These are phyloP conservation scores for Xylaria sp. DNA, from an alignment of 2,329 filamentous ascomycete genomes.

Conservation along the genomic window DNA sequence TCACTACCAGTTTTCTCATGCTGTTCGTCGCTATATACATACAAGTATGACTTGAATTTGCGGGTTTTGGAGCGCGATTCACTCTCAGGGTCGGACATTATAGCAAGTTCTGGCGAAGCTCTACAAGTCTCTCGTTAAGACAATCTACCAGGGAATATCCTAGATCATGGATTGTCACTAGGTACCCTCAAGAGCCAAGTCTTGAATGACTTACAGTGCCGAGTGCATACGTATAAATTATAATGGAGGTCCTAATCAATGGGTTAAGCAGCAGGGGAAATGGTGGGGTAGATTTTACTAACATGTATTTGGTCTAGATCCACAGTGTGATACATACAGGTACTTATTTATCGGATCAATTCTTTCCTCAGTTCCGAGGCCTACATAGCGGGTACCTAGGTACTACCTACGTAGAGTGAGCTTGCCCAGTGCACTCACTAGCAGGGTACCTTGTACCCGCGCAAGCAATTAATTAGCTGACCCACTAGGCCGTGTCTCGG, in stretches of 20 bases:
- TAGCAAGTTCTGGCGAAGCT: slow-evolving; percentile 15
- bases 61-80: slow-evolving; percentile 29
- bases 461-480: not conserved
- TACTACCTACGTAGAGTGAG: too few relatives aligned
- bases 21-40: slow-evolving; percentile 26
- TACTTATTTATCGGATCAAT: slow-evolving; percentile 9
- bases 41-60: slow-evolving; percentile 37
- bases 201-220: slow-evolving; percentile 15
- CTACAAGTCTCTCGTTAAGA: not conserved
- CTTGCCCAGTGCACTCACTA: too few relatives aligned
- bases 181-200: not conserved
- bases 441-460: not conserved
- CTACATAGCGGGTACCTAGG: not conserved
- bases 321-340: too few relatives aligned
- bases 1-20: not conserved
- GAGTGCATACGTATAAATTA: not conserved
- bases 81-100: slow-evolving; percentile 31
- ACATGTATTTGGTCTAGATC: not conserved
- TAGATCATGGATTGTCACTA: not conserved
- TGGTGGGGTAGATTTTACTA: not conserved
- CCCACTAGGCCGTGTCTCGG: slow-evolving; percentile 9
- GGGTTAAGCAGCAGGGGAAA: not conserved
- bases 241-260: too few relatives aligned
- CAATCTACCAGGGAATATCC: slow-evolving; percentile 27
- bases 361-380: slow-evolving; percentile 15